phyloP scores from a whole-genome alignment of 148 eudicot genomes.

The Heliamphora exappendiculata region DNA sequence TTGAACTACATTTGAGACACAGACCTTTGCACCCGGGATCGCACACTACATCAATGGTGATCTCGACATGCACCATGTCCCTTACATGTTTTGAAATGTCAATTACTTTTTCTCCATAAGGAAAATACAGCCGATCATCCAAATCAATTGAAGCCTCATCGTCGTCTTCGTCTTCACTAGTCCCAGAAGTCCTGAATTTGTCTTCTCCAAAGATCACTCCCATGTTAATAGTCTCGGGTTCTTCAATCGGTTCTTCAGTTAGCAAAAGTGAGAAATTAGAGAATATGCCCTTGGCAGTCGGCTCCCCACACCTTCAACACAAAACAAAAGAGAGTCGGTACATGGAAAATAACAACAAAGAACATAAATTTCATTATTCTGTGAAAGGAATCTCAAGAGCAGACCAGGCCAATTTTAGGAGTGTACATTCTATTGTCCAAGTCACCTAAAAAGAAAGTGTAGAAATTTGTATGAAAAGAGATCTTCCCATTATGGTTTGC shows the following conservation, averaged over 20 bases:
- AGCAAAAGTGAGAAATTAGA: constrained; percentile 66
- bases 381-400: neutral
- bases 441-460: too few species aligned
- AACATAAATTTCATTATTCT: neutral
- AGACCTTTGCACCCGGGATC: constrained; percentile 70
- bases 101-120: constrained; percentile 46
- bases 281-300: constrained; percentile 60
- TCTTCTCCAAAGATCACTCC: constrained; percentile 58
- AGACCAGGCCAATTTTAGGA: neutral
- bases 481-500: too few species aligned
- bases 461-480: too few species aligned
- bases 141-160: constrained; percentile 49
- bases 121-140: constrained; percentile 81
- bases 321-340: neutral
- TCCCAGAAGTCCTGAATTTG: constrained; percentile 15
- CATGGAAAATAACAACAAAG: neutral
- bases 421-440: too few species aligned
- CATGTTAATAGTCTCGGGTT: constrained; percentile 52
- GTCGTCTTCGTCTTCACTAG: constrained; percentile 27
- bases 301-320: constrained; percentile 64
- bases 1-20: constrained; percentile 67
- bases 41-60: constrained; percentile 60
- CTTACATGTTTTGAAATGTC: constrained; percentile 88
- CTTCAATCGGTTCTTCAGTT: constrained; percentile 69
- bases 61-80: constrained; percentile 83